Base-by-base conservation (phyloP, 2,329 filamentous ascomycete species). In the Diplodia scrobiculata region DNA sequence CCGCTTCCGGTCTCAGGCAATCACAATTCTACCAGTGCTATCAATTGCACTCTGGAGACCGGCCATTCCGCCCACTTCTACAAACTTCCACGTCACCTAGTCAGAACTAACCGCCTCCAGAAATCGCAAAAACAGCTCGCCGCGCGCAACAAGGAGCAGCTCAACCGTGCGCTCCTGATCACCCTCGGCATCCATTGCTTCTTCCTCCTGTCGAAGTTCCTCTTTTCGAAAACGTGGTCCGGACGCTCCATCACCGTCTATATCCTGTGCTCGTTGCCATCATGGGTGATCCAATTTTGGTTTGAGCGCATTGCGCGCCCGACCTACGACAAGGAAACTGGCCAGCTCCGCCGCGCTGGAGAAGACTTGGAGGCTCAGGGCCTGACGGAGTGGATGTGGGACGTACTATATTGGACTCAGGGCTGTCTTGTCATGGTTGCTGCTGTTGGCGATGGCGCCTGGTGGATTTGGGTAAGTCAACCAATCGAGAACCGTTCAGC, bases 361-460 rank as follows among this genome's bases (percentile, higher is more conserved):
- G 93, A 98, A 76, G 95, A 99, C 77, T 86, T 99, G 62, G 87
- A 90, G 63, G 91, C 92, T 10, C 85, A 89, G 38, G 95, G 95
- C 4, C 80, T 99, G 81, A 98, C 94, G 11, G 95, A 97, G 80
- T 98, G 96, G 82, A 91, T 98, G 90, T 99, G 96, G 85, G 95
- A 99, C 79, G 86, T 97, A 59, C 82, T 97, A 63, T 98, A 97
- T 86, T 92, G 96, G 81, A 97, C 92, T 0, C 97, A 93, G 89
- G 88, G 86, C 11, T 90, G 88, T 64, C 81, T 91, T 48, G 79
- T 89, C 9, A 77, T 89, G n/a, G 92, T 89, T 14, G 84, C 89
- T 17, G 69, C 96, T 32, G 85, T 94, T 55, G 95, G 95, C 3
- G 92, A 97, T 76, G 89, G 89, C 81, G 91, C 82, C 3, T 91